Base-by-base conservation (phyloP, 2,329 filamentous ascomycete species). In the Gaeumannomyces sp. region DNA sequence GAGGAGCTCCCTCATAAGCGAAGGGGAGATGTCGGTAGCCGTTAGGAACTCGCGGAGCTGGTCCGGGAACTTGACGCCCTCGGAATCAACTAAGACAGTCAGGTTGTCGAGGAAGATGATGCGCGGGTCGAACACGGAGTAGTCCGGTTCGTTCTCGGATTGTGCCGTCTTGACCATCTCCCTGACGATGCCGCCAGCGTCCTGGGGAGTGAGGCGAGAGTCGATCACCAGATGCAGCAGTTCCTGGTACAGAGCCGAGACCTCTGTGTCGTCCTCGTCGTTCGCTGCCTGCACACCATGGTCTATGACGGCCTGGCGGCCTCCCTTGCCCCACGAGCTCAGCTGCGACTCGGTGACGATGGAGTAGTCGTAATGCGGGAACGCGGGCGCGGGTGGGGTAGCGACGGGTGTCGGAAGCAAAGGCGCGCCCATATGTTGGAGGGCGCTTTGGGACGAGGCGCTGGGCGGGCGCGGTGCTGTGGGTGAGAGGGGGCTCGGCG, bases 51-150 rank as follows among this genome's bases (percentile, higher is more conserved):
- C 81, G 64, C 84, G 85, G 38, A 97, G 79, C 56, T 71, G 78
- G 65, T 74, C 81, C 68, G 76, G 77, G 64, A 79, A 80, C 1
- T 79, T 73, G 2, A 74, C 74, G 6, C 86, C 81, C 69, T 93
- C 89, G 50, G 86, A 82, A 64, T 96, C 91, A 66, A 90, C 85
- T 64, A 95, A 83, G 66, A 95, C 88, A 3, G 91, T 91, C 50
- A 98, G 78, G 0, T 87, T 91, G 76, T 97, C 93, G 68, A 96
- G 84, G 72, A 98, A 95, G 25, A 93, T 79, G 4, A 87, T 86
- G 64, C 87, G 83, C 4, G 87, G 79, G 71, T 90, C 86, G 68
- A 90, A 85, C 35, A 75, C 75, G 67, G 74, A 82, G 66, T 71
- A 79, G 73, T 82, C 80, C 66, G 81, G 77, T 68, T 81, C 78